Evolutionary conservation across 2,329 filamentous ascomycete species (phyloP), one percentile per base, ranked within the genome.

Genomic region (Berkeleyomyces basicola): DNA sequence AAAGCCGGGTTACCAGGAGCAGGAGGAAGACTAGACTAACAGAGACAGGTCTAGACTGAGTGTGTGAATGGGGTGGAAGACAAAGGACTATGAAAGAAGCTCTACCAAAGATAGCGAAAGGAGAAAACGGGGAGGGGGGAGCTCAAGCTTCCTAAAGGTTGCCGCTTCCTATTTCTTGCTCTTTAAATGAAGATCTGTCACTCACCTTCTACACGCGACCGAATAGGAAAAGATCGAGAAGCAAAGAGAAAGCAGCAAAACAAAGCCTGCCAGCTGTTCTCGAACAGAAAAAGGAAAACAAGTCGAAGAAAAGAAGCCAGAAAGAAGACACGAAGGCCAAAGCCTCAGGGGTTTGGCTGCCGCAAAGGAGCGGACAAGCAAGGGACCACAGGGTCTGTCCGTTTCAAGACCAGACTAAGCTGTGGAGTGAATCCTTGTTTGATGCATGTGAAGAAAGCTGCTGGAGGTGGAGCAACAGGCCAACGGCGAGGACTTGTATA

Each of bases 201-300:
- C 51, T 61, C 58, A 61, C 23, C 60, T 61, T 37, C 40, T 47
- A 23, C 49, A n/a, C 11, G 23, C 11, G 62, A 63, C 62, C 40
- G 58, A 63, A 60, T 63, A 63, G 62, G 62, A 63, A 63, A 63
- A 61, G 62, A 63, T 57, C 40, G 46, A 63, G 62, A 63, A 63
- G 42, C 33, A 11, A 42, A 59, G 16, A 59, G 31, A 43, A 59
- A 46, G 16, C 51, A 55, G 51, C 57, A 59, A 40, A 59, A 59
- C 57, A 59, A 59, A 44, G 16, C 23, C 33, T 3, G 39, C 42
- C 31, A 10, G n/a, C 31, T 59, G 57, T n/a, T 59, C 14, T 11
- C 9, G 31, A 59, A 14, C 39, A 43, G 42, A 33, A 44, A 58
- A 33, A 59, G 39, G 39, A 59, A 59, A 59, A 16, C 42, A 11